These are phyloP conservation scores for Pythium folliculosum DNA, from an alignment of 352 stramenopile genomes.

Conservation along the genomic window DNA sequence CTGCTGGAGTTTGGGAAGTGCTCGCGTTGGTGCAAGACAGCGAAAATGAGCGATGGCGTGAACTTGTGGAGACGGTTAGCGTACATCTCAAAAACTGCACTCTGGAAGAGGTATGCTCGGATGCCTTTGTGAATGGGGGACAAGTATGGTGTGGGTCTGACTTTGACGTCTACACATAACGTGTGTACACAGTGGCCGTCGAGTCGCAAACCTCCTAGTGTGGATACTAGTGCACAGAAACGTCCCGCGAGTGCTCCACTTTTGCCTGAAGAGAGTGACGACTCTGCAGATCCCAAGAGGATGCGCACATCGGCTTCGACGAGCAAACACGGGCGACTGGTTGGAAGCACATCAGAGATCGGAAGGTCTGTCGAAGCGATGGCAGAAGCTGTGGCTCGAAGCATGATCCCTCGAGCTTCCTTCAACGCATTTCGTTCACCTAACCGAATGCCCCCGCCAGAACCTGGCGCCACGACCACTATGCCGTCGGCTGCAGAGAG, in stretches of 20 bases:
- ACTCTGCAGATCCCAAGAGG: slow-evolving; percentile 2
- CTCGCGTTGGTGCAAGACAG: slow-evolving; percentile 1
- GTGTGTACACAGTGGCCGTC: slow-evolving; percentile 5
- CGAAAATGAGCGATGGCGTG: neutral
- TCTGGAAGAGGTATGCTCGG: slow-evolving; percentile 18
- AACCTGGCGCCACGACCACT: neutral
- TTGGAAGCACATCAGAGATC: neutral
- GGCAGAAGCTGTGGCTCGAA: slow-evolving; percentile 15
- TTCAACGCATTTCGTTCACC: neutral
- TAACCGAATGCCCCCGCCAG: neutral
- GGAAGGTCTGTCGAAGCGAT: slow-evolving; percentile 8
- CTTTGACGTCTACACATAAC: neutral
- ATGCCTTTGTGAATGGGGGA: neutral
- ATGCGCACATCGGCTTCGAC: neutral
- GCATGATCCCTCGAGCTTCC: slow-evolving; percentile 5
- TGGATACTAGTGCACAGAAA: neutral
- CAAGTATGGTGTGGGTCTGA: neutral
- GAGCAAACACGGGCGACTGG: neutral
- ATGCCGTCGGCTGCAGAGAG: neutral
- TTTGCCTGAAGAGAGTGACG: neutral
- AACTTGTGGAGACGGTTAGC: slow-evolving; percentile 11
- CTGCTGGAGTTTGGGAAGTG: slow-evolving; percentile 6
- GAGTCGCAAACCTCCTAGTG: neutral
- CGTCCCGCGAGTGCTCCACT: slow-evolving; percentile 9
- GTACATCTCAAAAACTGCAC: slow-evolving; percentile 22